A percentile compares a stretch with the other conserved stretches of the same genome.
Conservation (phyloP, 2,329 filamentous ascomycete species). For the Lasiodiplodia hormozganensis region DNA sequence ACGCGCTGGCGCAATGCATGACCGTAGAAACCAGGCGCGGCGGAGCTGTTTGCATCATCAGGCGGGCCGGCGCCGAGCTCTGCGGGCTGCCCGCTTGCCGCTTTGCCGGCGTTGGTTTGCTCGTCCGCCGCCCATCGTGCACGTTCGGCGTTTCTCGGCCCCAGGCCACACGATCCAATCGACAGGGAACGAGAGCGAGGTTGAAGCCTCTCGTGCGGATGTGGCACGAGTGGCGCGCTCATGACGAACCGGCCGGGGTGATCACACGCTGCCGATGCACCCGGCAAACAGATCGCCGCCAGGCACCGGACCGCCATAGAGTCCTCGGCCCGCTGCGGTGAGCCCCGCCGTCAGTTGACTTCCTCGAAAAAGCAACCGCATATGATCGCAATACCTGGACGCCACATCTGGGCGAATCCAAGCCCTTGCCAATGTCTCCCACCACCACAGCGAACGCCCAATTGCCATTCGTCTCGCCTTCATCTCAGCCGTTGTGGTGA, state of each 20-base stretch:
- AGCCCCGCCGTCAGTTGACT: constrained; percentile 23
- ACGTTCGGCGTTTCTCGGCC: constrained; percentile 6
- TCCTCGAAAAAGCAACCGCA: not conserved
- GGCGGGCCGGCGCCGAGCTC: constrained; percentile 16
- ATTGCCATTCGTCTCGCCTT: not conserved
- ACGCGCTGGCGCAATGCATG: constrained; percentile 8
- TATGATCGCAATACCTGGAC: constrained; percentile 13
- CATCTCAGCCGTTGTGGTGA: not conserved
- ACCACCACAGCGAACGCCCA: not conserved
- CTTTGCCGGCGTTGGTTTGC: constrained; percentile 8
- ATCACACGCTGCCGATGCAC: constrained; percentile 15
- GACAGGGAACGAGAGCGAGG: not conserved
- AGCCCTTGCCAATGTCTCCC: constrained; percentile 1
- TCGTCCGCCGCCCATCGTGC: not conserved
- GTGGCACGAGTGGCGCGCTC: constrained; percentile 16
- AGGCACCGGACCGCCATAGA: constrained; percentile 1
- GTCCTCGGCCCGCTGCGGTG: constrained; percentile 8
- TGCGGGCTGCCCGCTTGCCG: constrained; percentile 12
- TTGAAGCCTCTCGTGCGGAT: constrained; percentile 7
- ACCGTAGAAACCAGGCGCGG: constrained; percentile 12
- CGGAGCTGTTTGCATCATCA: constrained; percentile 25
- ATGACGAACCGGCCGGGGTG: constrained; percentile 25
- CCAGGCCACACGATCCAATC: constrained; percentile 9
- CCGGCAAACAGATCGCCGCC: constrained; percentile 15
- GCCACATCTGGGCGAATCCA: too few species aligned